Percentiles rank a stretch among this genome's conserved stretches.
These are phyloP conservation scores for Xylaria sp. DNA, from an alignment of 2,329 filamentous ascomycete genomes.

Conservation along the genomic window DNA sequence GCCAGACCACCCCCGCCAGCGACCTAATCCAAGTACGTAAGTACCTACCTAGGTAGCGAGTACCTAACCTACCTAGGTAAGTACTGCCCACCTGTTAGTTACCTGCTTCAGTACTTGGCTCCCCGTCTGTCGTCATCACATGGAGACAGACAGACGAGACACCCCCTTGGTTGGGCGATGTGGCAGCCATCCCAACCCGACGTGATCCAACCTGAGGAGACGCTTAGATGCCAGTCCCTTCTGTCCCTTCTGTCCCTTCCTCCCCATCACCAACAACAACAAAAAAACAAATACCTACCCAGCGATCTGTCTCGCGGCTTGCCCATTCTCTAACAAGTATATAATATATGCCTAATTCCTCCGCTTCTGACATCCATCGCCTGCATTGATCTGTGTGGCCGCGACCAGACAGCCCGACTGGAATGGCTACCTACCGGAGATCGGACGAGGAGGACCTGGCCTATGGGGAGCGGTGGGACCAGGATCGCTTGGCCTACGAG, in stretches of 20 bases:
- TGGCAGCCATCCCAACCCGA: background rate
- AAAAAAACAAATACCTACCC: background rate
- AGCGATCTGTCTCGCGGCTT: background rate
- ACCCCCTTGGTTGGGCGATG: background rate
- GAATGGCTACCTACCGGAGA: constrained; percentile 34
- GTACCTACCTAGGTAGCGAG: background rate
- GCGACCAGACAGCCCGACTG: background rate
- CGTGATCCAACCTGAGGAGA: background rate
- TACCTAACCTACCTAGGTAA: background rate
- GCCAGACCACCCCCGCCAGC: background rate
- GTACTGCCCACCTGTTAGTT: background rate
- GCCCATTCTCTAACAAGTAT: background rate
- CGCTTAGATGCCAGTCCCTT: background rate
- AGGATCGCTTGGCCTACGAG: constrained; percentile 62
- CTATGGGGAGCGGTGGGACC: constrained; percentile 63
- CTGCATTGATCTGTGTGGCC: background rate
- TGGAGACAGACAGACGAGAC: background rate
- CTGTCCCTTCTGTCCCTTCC: background rate
- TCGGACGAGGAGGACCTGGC: constrained; percentile 52
- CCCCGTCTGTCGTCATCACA: constrained; percentile 14
- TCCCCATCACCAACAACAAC: background rate
- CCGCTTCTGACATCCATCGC: background rate
- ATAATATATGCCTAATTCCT: background rate
- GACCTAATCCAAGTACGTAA: background rate
- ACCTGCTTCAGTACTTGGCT: background rate